Conservation (phyloP, 2,329 filamentous ascomycete species). For the Thielaviopsis euricoi region DNA sequence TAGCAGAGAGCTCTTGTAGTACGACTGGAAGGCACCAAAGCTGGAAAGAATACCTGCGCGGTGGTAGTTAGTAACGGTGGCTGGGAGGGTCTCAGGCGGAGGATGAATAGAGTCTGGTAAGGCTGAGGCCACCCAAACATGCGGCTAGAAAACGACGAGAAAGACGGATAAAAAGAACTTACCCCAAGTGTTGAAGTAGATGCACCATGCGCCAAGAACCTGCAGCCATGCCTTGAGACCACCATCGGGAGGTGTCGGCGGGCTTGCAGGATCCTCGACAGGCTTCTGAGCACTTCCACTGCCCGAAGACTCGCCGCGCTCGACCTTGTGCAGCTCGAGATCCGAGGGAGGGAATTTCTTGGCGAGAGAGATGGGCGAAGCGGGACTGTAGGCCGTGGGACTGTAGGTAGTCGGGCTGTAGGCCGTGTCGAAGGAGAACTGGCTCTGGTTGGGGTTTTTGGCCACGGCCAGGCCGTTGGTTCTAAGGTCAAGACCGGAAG, state of each 20-base stretch:
- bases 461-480: neutral
- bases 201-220: constrained; percentile 20
- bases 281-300: neutral
- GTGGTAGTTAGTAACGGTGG: neutral
- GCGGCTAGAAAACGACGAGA: neutral
- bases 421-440: neutral
- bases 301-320: neutral
- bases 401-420: neutral
- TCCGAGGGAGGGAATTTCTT: neutral
- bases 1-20: constrained; percentile 19
- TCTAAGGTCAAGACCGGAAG: neutral
- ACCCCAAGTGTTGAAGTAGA: constrained; percentile 22
- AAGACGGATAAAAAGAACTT: neutral
- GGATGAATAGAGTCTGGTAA: too few species aligned
- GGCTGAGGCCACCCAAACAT: too few species aligned
- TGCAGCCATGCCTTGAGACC: constrained; percentile 22
- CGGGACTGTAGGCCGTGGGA: neutral
- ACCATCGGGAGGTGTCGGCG: constrained; percentile 14
- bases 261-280: too few species aligned
- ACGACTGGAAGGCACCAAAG: constrained; percentile 22
- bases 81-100: neutral
- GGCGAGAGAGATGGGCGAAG: neutral
- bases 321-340: neutral
- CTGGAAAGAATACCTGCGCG: constrained; percentile 10
- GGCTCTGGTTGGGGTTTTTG: neutral